Base-by-base conservation (phyloP, 345 rosid species). In the Eutrema yunnanense region DNA sequence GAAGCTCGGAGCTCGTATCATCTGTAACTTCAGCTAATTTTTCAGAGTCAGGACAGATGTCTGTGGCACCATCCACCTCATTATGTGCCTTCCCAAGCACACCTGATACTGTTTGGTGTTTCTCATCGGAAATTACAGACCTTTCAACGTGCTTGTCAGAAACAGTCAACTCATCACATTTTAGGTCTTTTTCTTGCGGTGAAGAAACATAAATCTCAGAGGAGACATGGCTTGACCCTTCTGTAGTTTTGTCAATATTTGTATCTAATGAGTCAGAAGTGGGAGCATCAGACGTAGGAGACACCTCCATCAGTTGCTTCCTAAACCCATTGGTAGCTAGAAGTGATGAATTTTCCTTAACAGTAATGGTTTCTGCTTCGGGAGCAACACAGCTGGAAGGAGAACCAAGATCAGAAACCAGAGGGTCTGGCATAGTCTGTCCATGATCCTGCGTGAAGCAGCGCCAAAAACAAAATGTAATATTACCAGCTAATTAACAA, bases 121-220 rank as follows among this genome's bases (percentile, higher is more conserved):
- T 52, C 30, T 73, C 81, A 33, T 78, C 68, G 48, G 82, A 70
- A 47, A 76, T 70, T 76, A 73, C 80, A 58, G 71, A 69, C 47
- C 52, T 58, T 48, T 76, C 62, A 32, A 10, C 12, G 32, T 7
- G 73, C 52, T 70, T 68, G 52, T 44, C 72, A 47, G 82, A 82
- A 54, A 63, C 77, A 61, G 73, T 62, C n/a, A 6, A 47, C 55
- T 63, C 75, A 61, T 76, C 86, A 65, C 10, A 41, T 27, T 73
- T 78, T 55, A 16, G 44, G 46, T 68, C 71, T 65, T 79, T 76
- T 56, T 66, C 68, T 71, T 19, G 73, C 2, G 11, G 16, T 22
- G 77, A 65, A 71, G 77, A 61, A 64, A 60, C 80, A 82, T 79
- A 64, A 67, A 62, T 62, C 73, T 80, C 82, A 26, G 84, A 74